phyloP scores from a whole-genome alignment of 2,329 filamentous ascomycete species.

The Hysterium pulicare region DNA sequence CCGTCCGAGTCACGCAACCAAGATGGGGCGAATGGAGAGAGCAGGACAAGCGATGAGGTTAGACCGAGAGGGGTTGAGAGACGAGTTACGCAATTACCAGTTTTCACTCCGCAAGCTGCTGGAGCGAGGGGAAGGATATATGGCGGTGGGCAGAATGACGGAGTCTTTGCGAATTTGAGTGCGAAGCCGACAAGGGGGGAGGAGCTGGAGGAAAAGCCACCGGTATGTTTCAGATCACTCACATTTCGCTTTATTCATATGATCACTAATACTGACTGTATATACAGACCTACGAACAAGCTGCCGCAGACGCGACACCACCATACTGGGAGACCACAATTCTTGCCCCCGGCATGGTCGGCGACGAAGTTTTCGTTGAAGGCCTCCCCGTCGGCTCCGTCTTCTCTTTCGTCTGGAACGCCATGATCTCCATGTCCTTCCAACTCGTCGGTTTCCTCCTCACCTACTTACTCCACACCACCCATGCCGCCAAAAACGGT shows the following conservation, averaged over 20 bases:
- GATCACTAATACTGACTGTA: constrained; percentile 33
- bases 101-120: constrained; percentile 41
- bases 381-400: constrained; percentile 87
- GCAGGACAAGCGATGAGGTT: constrained; percentile 11
- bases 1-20: constrained; percentile 18
- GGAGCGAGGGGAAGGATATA: constrained; percentile 53
- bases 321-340: constrained; percentile 99
- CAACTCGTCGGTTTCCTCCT: constrained; percentile 95
- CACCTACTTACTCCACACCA: constrained; percentile 96
- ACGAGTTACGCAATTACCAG: constrained; percentile 53
- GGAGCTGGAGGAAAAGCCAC: constrained; percentile 85
- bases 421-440: constrained; percentile 94
- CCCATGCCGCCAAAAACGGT: constrained; percentile 96
- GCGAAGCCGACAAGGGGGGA: constrained; percentile 83
- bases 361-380: constrained; percentile 94
- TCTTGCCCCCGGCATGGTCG: constrained; percentile 83
- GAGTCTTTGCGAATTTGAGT: constrained; percentile 91
- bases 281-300: constrained; percentile 89
- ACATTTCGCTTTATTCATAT: constrained; percentile 4
- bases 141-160: constrained; percentile 74
- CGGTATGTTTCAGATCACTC: constrained; percentile 69
- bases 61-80: constrained; percentile 41
- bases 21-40: constrained; percentile 6
- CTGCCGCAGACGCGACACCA: constrained; percentile 89
- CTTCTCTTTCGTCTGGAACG: constrained; percentile 87